Evolutionary conservation across 805 yeast species (phyloP).

Genomic region (Komagataella populi): DNA sequence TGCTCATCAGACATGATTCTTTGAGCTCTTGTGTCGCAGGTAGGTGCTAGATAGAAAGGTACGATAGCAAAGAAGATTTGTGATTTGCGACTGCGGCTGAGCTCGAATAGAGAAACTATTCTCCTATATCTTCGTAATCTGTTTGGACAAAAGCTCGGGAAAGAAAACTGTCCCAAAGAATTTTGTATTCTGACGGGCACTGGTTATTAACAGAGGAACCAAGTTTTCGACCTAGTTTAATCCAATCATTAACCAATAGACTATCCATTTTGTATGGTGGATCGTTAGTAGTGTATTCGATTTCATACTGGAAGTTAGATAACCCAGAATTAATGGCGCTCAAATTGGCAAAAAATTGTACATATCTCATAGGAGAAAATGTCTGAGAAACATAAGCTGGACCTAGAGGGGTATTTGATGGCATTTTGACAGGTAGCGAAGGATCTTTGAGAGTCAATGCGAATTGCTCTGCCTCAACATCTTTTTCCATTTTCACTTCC

Average conservation of each 20-base stretch:
- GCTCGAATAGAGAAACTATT: neutral
- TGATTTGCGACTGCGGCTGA: neutral
- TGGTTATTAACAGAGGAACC: constrained; percentile 24
- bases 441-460: constrained; percentile 26
- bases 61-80: neutral
- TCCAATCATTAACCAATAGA: constrained; percentile 50
- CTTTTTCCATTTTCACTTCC: constrained; percentile 21
- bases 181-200: constrained; percentile 2
- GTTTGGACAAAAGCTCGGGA: constrained; percentile 1
- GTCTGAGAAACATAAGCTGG: constrained; percentile 66
- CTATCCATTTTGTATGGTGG: constrained; percentile 37
- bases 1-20: neutral
- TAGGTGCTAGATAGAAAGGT: neutral
- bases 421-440: constrained; percentile 50
- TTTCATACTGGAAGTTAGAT: constrained; percentile 38
- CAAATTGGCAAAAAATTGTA: constrained; percentile 65
- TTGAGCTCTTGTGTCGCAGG: neutral
- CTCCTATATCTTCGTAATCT: constrained; percentile 12
- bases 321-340: constrained; percentile 19
- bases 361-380: constrained; percentile 60
- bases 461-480: constrained; percentile 13
- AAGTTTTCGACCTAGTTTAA: constrained; percentile 39
- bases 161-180: constrained; percentile 1
- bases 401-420: constrained; percentile 39
- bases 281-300: constrained; percentile 62